A percentile compares a stretch with the other conserved stretches of the same genome.
Conservation (phyloP, 768 basidiomycete species). For the Russula griseocarnosa region DNA sequence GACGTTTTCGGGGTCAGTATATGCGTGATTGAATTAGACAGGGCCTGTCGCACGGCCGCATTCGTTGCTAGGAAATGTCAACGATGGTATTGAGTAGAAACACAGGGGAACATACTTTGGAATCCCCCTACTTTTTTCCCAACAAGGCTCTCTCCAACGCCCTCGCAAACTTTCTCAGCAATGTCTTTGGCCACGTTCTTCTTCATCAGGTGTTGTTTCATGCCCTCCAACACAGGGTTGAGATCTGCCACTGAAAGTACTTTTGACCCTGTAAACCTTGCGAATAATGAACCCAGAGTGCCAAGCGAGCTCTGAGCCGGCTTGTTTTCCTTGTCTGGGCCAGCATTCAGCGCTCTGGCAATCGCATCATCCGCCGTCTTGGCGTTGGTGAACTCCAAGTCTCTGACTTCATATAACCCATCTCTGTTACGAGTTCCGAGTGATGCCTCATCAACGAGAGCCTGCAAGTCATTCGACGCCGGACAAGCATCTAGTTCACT, state of each 20-base stretch:
- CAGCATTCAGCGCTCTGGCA: conserved; percentile 51
- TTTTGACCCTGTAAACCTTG: conserved; percentile 82
- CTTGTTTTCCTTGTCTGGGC: conserved; percentile 32
- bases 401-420: conserved; percentile 68
- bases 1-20: conserved; percentile 96
- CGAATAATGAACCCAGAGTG: conserved; percentile 72
- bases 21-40: conserved; percentile 83
- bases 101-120: conserved; percentile 55
- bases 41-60: conserved; percentile 74
- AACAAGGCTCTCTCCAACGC: conserved; percentile 83
- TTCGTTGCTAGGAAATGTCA: conserved; percentile 58
- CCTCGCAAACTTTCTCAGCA: conserved; percentile 89
- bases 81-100: conserved; percentile 10
- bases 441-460: conserved; percentile 64
- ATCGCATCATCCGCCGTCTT: conserved; percentile 50
- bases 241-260: conserved; percentile 77
- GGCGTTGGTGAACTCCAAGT: conserved; percentile 72
- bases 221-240: conserved; percentile 81
- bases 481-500: conserved; percentile 36
- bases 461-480: conserved; percentile 47
- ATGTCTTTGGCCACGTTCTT: conserved; percentile 99
- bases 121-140: conserved; percentile 91
- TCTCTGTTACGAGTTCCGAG: conserved; percentile 73
- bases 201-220: conserved; percentile 98
- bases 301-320: conserved; percentile 50